phyloP scores from a whole-genome alignment of 441 rosid species.

The Pelargonium citronellum region DNA sequence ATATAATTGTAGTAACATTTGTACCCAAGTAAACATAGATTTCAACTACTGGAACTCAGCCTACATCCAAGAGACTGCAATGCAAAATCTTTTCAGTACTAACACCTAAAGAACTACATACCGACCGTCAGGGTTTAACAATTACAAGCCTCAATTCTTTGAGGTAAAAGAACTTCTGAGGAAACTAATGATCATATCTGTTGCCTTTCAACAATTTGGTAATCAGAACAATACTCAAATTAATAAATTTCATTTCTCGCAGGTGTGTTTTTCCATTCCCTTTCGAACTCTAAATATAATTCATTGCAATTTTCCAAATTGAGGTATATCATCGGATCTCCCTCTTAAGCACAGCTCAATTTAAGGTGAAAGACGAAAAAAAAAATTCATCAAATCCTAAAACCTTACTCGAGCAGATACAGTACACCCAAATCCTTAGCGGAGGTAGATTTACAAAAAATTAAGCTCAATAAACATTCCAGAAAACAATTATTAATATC shows the following conservation, averaged over 20 bases:
- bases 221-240: not conserved
- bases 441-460: too few species aligned
- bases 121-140: not conserved
- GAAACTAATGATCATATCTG: not conserved
- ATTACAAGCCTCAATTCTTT: not conserved
- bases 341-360: too few species aligned
- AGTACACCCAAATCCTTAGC: too few species aligned
- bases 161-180: not conserved
- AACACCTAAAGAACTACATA: not conserved
- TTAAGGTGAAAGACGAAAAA: too few species aligned
- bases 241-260: too few species aligned
- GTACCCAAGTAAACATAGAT: not conserved
- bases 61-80: not conserved
- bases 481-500: not conserved
- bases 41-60: not conserved
- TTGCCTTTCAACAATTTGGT: not conserved
- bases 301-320: too few species aligned
- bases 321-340: too few species aligned
- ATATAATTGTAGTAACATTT: not conserved
- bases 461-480: too few species aligned
- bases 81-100: not conserved
- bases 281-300: too few species aligned
- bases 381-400: too few species aligned
- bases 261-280: too few species aligned
- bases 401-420: too few species aligned